Evolutionary conservation across 2,329 filamentous ascomycete species (phyloP).

Genomic region (Plenodomus biglobosus): DNA sequence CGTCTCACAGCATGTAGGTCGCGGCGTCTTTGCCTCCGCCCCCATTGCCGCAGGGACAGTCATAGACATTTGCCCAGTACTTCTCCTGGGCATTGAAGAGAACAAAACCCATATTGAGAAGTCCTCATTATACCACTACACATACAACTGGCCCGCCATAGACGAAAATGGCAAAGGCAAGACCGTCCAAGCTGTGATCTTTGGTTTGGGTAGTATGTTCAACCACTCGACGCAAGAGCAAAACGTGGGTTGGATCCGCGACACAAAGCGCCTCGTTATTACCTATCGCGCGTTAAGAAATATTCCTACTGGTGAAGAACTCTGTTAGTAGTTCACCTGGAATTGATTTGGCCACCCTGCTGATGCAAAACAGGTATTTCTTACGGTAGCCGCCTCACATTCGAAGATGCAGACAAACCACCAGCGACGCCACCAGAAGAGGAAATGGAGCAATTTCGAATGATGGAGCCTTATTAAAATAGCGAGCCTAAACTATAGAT

Average conservation of each 20-base stretch:
- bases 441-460: constrained; percentile 44
- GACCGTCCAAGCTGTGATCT: constrained; percentile 55
- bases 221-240: constrained; percentile 57
- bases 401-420: constrained; percentile 47
- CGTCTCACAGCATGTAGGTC: constrained; percentile 45
- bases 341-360: not conserved
- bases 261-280: constrained; percentile 50
- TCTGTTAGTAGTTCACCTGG: constrained; percentile 46
- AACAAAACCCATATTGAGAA: constrained; percentile 54
- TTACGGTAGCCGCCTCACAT: constrained; percentile 52
- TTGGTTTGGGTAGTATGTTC: constrained; percentile 61
- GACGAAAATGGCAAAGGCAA: constrained; percentile 28
- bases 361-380: constrained; percentile 46
- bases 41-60: constrained; percentile 52
- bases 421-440: constrained; percentile 35
- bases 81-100: constrained; percentile 53
- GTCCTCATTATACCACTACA: constrained; percentile 58
- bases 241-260: constrained; percentile 59
- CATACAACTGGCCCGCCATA: constrained; percentile 54
- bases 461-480: constrained; percentile 44
- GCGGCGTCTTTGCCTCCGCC: constrained; percentile 55
- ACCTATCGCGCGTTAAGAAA: constrained; percentile 55
- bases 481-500: constrained; percentile 13
- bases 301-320: constrained; percentile 56
- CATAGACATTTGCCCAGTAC: constrained; percentile 56